A percentile compares a stretch with the other conserved stretches of the same genome.
phyloP scores from a whole-genome alignment of 148 eudicot species.

The Selenicereus undatus region DNA sequence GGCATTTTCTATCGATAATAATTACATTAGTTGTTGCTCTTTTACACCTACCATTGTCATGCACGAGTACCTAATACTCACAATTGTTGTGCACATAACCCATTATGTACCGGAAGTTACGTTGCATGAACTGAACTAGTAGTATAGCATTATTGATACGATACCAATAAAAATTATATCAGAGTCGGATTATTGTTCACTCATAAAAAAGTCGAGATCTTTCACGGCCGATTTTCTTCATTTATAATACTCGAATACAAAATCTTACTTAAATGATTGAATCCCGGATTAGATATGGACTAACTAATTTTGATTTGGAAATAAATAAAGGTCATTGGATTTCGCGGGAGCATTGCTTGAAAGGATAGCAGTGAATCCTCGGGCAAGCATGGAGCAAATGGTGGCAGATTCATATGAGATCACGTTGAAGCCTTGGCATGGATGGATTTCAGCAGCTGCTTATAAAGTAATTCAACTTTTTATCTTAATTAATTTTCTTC shows the following conservation, averaged over 20 bases:
- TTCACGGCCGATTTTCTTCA: too few relatives aligned
- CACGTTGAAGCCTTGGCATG: slow-evolving; percentile 89
- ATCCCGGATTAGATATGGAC: background rate
- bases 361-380: slow-evolving; percentile 41
- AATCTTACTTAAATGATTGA: background rate
- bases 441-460: slow-evolving; percentile 89
- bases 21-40: background rate
- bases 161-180: too few relatives aligned
- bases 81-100: too few relatives aligned
- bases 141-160: too few relatives aligned
- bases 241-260: too few relatives aligned
- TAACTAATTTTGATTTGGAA: background rate
- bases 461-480: slow-evolving; percentile 42
- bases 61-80: too few relatives aligned
- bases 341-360: slow-evolving; percentile 52
- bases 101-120: too few relatives aligned
- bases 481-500: background rate
- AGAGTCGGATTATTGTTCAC: too few relatives aligned
- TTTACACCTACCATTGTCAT: background rate
- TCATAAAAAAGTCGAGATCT: too few relatives aligned
- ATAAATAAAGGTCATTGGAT: slow-evolving; percentile 48
- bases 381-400: slow-evolving; percentile 51
- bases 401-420: slow-evolving; percentile 63
- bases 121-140: too few relatives aligned
- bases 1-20: too few relatives aligned